phyloP scores from a whole-genome alignment of 164 flowering plant species.

The Stephania japonica region DNA sequence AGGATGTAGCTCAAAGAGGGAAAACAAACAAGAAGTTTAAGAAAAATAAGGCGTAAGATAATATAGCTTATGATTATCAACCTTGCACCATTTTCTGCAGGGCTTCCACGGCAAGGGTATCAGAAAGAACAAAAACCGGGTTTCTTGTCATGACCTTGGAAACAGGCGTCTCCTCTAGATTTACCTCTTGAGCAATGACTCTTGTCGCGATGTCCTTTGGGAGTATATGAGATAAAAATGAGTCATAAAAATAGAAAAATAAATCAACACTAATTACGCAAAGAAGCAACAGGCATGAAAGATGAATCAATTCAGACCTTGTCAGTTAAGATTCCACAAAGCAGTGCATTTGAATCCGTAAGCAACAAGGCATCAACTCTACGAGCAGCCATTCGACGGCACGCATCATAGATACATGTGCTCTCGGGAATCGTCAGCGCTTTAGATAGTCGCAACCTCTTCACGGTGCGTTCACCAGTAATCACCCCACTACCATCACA shows the following conservation, averaged over 20 bases:
- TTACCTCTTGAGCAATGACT: constrained; percentile 75
- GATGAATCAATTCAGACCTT: constrained; percentile 43
- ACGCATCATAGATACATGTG: constrained; percentile 76
- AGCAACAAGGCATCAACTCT: constrained; percentile 89
- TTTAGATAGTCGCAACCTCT: constrained; percentile 76
- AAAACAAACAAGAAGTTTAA: neutral
- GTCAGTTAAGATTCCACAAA: constrained; percentile 95
- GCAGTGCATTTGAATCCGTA: constrained; percentile 92
- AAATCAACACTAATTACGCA: neutral
- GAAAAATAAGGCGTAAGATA: neutral
- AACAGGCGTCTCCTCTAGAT: constrained; percentile 82
- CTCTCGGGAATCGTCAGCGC: constrained; percentile 90
- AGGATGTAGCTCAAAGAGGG: neutral
- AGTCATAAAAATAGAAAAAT: neutral
- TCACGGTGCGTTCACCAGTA: constrained; percentile 94
- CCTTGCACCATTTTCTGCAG: constrained; percentile 99
- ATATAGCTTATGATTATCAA: constrained; percentile 17
- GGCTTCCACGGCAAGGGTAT: constrained; percentile 98
- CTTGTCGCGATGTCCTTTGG: constrained; percentile 86
- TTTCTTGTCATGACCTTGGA: constrained; percentile 97
- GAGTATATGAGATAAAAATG: neutral
- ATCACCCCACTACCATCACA: constrained; percentile 41
- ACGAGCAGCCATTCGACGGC: constrained; percentile 93
- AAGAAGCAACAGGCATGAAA: neutral
- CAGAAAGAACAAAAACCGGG: constrained; percentile 91